Evolutionary conservation across 192 early-diverging fungal genomes (phyloP).

Genomic region (Umbelopsis isabellina): DNA sequence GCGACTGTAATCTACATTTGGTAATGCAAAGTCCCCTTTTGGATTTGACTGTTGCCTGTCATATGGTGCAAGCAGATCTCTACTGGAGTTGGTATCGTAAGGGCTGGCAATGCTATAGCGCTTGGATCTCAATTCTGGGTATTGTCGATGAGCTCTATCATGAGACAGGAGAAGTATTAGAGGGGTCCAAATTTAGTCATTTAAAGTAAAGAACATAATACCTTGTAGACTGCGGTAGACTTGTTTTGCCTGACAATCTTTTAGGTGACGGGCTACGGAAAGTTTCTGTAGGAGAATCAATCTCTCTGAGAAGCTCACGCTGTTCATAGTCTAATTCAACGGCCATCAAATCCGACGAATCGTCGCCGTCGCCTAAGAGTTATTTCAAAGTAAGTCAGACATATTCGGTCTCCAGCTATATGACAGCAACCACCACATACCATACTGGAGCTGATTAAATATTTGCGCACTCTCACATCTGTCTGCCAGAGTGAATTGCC

Average conservation of each 20-base stretch:
- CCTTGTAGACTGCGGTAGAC: not conserved
- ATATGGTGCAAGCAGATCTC: not conserved
- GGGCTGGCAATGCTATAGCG: conserved; percentile 7
- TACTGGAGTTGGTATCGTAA: not conserved
- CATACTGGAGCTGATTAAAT: conserved; percentile 14
- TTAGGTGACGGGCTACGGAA: not conserved
- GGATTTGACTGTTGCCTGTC: not conserved
- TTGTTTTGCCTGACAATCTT: not conserved
- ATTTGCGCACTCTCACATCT: conserved; percentile 20
- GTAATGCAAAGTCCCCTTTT: not conserved
- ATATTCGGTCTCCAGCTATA: not conserved
- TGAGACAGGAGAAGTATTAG: not conserved
- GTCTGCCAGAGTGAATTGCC: not conserved
- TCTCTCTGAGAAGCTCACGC: not conserved
- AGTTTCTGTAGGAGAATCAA: not conserved
- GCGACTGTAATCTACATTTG: not conserved
- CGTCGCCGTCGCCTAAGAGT: conserved; percentile 5
- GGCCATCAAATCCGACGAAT: conserved; percentile 17
- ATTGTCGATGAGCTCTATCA: not conserved
- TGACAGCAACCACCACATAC: not conserved
- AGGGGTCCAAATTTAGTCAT: not conserved
- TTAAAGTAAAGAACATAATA: not conserved
- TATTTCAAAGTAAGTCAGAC: not conserved
- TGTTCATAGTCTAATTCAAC: conserved; percentile 22
- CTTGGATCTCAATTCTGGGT: not conserved